phyloP scores from a whole-genome alignment of 805 yeast genomes.

The Candida nonsorbophila region DNA sequence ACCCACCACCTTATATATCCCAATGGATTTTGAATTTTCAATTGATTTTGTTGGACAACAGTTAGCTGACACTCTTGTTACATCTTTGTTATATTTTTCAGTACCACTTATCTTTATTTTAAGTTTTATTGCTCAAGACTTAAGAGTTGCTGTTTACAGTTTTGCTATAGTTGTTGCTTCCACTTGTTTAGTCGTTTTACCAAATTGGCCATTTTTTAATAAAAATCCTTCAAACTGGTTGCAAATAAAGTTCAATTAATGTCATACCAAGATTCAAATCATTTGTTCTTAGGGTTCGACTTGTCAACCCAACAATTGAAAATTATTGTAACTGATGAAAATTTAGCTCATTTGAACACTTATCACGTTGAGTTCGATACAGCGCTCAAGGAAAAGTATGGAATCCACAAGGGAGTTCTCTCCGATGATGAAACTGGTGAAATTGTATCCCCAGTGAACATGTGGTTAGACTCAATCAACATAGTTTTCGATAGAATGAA shows the following conservation, averaged over 20 bases:
- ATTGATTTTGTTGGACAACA: slow-evolving; percentile 55
- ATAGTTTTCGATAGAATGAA: slow-evolving; percentile 50
- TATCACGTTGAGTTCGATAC: slow-evolving; percentile 69
- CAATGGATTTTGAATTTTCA: slow-evolving; percentile 23
- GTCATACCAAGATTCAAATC: slow-evolving; percentile 9
- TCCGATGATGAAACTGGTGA: slow-evolving; percentile 47
- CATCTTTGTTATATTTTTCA: slow-evolving; percentile 19
- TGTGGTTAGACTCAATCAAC: slow-evolving; percentile 88
- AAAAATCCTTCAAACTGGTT: slow-evolving; percentile 47
- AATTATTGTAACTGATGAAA: slow-evolving; percentile 56
- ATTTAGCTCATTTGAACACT: slow-evolving; percentile 48
- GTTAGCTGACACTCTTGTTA: slow-evolving; percentile 27
- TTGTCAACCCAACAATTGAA: slow-evolving; percentile 88
- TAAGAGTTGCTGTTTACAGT: slow-evolving; percentile 30
- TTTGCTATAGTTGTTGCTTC: slow-evolving; percentile 32
- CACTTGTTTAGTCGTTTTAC: slow-evolving; percentile 34
- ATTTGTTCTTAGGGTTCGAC: slow-evolving; percentile 67
- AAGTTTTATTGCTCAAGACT: slow-evolving; percentile 46
- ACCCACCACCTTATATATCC: too few relatives aligned
- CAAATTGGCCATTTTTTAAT: slow-evolving; percentile 56
- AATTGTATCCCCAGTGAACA: slow-evolving; percentile 74
- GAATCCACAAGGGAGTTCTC: slow-evolving; percentile 67
- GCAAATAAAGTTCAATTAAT: slow-evolving; percentile 20
- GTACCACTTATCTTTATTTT: slow-evolving; percentile 36
- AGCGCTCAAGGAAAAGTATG: slow-evolving; percentile 52